Evolutionary conservation across 257 asterid species (phyloP).

Genomic region (Petunia secreta): DNA sequence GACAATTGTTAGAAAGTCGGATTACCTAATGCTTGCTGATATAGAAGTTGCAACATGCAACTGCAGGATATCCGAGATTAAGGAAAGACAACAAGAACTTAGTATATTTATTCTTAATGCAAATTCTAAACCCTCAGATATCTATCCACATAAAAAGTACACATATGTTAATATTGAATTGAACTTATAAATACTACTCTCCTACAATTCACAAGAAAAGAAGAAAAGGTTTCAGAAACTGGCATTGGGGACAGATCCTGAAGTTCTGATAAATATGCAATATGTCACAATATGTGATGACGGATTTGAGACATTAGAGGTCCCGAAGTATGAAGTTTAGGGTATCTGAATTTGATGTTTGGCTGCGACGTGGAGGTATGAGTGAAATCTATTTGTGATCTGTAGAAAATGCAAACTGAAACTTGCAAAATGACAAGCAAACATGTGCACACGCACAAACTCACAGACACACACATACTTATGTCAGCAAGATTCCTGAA

Average conservation of each 20-base stretch:
- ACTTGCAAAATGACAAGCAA: not conserved
- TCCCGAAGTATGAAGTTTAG: not conserved
- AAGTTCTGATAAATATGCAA: not conserved
- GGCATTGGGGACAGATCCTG: not conserved
- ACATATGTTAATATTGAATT: not conserved
- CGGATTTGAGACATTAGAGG: not conserved
- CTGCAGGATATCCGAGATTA: not conserved
- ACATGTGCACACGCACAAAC: not conserved
- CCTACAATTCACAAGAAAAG: not conserved
- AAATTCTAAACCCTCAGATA: not conserved
- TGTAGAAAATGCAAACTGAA: not conserved
- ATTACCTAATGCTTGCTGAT: not conserved
- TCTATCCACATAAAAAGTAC: not conserved
- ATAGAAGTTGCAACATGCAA: not conserved
- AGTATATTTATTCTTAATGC: not conserved
- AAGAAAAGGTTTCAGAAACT: not conserved
- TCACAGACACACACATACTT: not conserved
- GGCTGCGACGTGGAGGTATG: not conserved
- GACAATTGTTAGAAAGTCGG: not conserved
- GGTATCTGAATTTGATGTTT: not conserved
- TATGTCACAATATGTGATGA: not conserved
- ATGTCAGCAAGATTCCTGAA: not conserved
- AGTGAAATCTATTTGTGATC: not conserved
- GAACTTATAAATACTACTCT: not conserved
- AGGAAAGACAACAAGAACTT: not conserved